Conservation (phyloP, 148 eudicot genomes). For the Rhododendron simsii region DNA sequence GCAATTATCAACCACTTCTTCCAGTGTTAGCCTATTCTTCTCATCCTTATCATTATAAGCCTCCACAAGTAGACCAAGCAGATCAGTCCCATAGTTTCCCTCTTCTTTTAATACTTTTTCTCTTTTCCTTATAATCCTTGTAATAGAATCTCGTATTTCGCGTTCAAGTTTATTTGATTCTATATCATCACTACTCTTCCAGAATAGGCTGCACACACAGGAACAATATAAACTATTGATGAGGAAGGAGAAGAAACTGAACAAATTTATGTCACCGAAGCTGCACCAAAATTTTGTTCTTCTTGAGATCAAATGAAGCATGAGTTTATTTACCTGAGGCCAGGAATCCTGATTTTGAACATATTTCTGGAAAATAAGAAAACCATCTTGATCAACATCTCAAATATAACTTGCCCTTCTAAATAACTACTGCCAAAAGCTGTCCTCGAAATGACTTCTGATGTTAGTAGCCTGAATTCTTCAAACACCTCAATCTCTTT, state of each 20-base stretch:
- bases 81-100: not conserved
- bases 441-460: slow-evolving; percentile 23
- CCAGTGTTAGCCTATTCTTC: not conserved
- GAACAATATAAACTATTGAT: not conserved
- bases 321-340: not conserved
- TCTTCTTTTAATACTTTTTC: not conserved
- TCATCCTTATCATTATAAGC: slow-evolving; percentile 1
- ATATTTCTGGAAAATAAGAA: not conserved
- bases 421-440: slow-evolving; percentile 23
- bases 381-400: slow-evolving; percentile 6
- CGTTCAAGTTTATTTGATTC: slow-evolving; percentile 9
- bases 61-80: slow-evolving; percentile 14
- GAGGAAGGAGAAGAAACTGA: not conserved
- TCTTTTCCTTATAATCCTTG: slow-evolving; percentile 6
- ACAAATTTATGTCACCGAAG: not conserved
- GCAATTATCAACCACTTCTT: slow-evolving; percentile 15
- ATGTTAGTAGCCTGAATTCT: slow-evolving; percentile 15
- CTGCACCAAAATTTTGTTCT: too few species aligned
- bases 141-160: slow-evolving; percentile 3
- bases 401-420: slow-evolving; percentile 14
- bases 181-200: not conserved
- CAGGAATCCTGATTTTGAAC: not conserved
- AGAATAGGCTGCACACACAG: slow-evolving; percentile 4
- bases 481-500: slow-evolving; percentile 15
- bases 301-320: not conserved